These are phyloP conservation scores for Camptophora hylomeconis DNA, from an alignment of 2,329 filamentous ascomycete species.

Conservation along the genomic window DNA sequence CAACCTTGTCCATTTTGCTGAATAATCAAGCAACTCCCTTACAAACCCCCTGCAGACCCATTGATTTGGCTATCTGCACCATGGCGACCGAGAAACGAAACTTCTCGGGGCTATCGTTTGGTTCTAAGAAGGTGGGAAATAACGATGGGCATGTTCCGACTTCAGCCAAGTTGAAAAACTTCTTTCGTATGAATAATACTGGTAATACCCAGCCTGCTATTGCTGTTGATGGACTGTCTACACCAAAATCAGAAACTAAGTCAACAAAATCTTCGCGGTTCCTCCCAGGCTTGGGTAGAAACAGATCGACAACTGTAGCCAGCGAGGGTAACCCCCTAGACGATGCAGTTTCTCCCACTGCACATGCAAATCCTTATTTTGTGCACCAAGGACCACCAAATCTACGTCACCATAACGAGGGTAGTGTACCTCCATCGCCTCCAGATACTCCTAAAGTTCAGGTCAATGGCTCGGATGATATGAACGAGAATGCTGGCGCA, in stretches of 20 bases:
- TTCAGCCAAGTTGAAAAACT: constrained; percentile 51
- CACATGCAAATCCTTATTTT: constrained; percentile 93
- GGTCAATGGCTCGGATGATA: constrained; percentile 53
- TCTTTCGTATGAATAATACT: constrained; percentile 52
- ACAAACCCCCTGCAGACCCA: constrained; percentile 19
- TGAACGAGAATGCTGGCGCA: constrained; percentile 54
- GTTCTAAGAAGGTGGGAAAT: constrained; percentile 35
- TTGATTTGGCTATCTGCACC: constrained; percentile 19
- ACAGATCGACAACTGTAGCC: constrained; percentile 78
- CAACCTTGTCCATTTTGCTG: no score
- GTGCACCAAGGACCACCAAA: constrained; percentile 89
- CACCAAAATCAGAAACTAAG: constrained; percentile 46
- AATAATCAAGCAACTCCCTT: no score
- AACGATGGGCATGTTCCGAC: constrained; percentile 40
- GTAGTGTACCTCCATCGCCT: constrained; percentile 81
- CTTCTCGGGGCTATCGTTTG: constrained; percentile 32
- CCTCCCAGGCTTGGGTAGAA: constrained; percentile 74
- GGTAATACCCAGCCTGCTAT: constrained; percentile 31
- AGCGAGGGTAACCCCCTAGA: constrained; percentile 88
- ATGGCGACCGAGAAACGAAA: constrained; percentile 35
- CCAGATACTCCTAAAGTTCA: constrained; percentile 77
- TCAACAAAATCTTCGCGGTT: constrained; percentile 74
- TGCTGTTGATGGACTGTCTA: constrained; percentile 29
- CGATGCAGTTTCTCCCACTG: constrained; percentile 79
- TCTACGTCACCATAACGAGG: constrained; percentile 86